Evolutionary conservation across 2,329 filamentous ascomycete species (phyloP), one percentile per base, ranked within the genome.

Genomic region (Talaromyces sp.): DNA sequence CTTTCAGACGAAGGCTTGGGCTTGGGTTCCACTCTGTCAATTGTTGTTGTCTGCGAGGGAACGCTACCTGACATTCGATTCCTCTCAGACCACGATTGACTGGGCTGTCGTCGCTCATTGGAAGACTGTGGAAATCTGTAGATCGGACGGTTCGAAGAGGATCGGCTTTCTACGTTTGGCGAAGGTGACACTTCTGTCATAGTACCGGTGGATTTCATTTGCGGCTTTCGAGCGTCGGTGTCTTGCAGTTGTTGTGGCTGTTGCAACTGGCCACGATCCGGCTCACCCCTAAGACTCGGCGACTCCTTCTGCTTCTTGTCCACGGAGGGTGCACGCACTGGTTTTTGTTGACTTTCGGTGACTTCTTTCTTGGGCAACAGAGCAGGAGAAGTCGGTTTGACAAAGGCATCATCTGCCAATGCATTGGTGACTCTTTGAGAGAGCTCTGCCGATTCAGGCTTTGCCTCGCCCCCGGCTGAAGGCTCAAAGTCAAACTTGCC

Each of bases 381-480:
- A 7, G 56, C 52, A 4, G 72, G 68, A 7, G 72, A 67, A 9
- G 75, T 66, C 42, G 73, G 79, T 36, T 81, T 77, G 16, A 83
- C 86, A 75, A 98, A 97, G 0, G 89, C 92, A 71, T 96, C 89
- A 69, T 97, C 92, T 3, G 90, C 92, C 56, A 96, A 78, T 44
- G 89, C 89, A 70, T 92, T 87, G 0, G 89, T 86, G 8, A 95
- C 85, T 64, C 86, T 83, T 69, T 90, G 85, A 34, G 83, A 86
- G 16, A 91, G 75, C 59, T 83, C 81, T 18, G 82, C 81, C 33
- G 84, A 16, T 18, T 76, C 65, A 2, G 69, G 59, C 33, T 76
- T 76, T 10, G 78, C 76, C 10, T 80, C 77, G 28, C 79, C 6
- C 18, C n/a, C 44, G n/a, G 81, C 73, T 14, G 81, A 71, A 51